Base-by-base conservation (phyloP, 163 green algal species). In the Smithsoniella earleae region DNA sequence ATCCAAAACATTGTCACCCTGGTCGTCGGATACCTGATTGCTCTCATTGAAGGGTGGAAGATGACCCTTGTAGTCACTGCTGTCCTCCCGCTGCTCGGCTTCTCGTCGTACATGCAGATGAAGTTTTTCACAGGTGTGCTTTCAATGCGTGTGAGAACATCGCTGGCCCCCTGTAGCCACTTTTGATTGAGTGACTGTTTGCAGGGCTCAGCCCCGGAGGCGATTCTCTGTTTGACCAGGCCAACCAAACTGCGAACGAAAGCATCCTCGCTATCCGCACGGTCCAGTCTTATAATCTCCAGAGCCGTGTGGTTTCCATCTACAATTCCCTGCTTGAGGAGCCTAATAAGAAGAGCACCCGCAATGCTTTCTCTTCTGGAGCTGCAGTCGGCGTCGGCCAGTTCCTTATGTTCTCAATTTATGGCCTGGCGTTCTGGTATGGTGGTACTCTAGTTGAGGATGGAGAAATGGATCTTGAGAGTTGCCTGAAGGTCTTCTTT, bases 231-330 rank as follows among this genome's bases (percentile, higher is more conserved):
- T 89, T 85, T 76, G 80, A 82, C 2, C 63, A 58, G 3, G 84
- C 87, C 73, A 92, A 92, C 73, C 79, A 86, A 72, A 86, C 79
- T 1, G 89, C 91, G 1, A 75, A 77, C 2, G 92, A 97, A 72
- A 86, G 89, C 3, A 86, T 97, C 33, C 46, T 55, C 3, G 87
- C 86, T 79, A 91, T 96, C 38, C 85, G 90, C 62, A 89, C 90
- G 22, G 86, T 93, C n/a, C 81, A 86, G 25, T 87, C 86, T 2
- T 91, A 89, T 77, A 82, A 78, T 66, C 82, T 92, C 82, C 79
- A 88, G 73, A 46, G 25, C 2, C 54, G 75, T 36, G 65, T 86
- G 20, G 46, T 44, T 2, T 20, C 33, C n/a, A 73, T 86, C 58
- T 89, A 89, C 38, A 55, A 66, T 3, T 36, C 25, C 3, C 79